Percentiles rank a stretch among this genome's conserved stretches.
Evolutionary conservation across 257 asterid genomes (phyloP).

Genomic region (Cynanchum wilfordii): DNA sequence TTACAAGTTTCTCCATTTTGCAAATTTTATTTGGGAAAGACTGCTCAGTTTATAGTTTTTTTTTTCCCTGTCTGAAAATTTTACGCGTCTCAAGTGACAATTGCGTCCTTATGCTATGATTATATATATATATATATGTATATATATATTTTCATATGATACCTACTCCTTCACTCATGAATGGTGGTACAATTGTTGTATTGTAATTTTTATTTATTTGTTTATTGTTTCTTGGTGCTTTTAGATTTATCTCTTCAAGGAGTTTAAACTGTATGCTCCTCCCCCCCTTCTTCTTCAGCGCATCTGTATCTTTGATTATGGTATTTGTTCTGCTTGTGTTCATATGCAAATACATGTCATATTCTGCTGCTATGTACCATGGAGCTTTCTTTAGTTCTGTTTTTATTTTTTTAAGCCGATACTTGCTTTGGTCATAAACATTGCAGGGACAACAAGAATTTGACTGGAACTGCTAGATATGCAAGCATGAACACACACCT

Average conservation of each 20-base stretch:
- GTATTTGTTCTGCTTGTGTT: background rate
- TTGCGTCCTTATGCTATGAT: background rate
- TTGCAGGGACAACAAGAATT: constrained; percentile 89
- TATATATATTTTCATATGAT: background rate
- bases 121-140: no score
- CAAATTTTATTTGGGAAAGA: background rate
- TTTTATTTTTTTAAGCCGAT: background rate
- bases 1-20: background rate
- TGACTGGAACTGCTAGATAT: constrained; percentile 97
- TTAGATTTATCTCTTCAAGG: background rate
- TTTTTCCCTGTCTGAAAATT: background rate
- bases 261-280: background rate
- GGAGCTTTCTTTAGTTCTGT: constrained; percentile 3
- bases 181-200: background rate
- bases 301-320: background rate
- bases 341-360: background rate
- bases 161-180: background rate
- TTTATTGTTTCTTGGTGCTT: background rate
- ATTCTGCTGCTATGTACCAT: background rate
- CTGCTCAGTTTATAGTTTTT: background rate
- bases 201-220: background rate
- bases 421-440: constrained; percentile 11
- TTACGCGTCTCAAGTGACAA: background rate
- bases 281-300: background rate
- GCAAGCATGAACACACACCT: constrained; percentile 99